These are phyloP conservation scores for Tulasnella sp. DNA, from an alignment of 768 basidiomycete species.

Conservation along the genomic window DNA sequence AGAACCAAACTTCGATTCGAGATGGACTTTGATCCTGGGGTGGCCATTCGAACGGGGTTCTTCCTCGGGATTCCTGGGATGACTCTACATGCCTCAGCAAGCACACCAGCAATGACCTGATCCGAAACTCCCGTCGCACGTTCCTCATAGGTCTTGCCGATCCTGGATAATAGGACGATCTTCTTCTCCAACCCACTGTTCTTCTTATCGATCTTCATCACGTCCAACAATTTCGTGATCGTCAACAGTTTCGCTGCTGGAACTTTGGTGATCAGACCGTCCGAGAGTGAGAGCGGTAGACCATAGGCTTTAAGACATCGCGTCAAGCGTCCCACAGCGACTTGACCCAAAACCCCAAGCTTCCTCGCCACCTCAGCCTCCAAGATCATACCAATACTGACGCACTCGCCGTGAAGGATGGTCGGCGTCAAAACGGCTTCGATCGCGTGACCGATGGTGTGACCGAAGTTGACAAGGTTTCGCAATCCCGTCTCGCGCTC, in stretches of 20 bases:
- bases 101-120: slow-evolving; percentile 65
- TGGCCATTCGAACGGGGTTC: slow-evolving; percentile 57
- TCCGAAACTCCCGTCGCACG: slow-evolving; percentile 83
- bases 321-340: slow-evolving; percentile 81
- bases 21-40: slow-evolving; percentile 93
- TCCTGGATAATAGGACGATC: slow-evolving; percentile 80
- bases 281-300: slow-evolving; percentile 70
- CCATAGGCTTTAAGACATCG: slow-evolving; percentile 85
- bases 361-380: slow-evolving; percentile 90
- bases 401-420: slow-evolving; percentile 93
- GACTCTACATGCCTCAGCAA: slow-evolving; percentile 72
- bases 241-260: slow-evolving; percentile 63
- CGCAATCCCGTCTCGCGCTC: slow-evolving; percentile 94
- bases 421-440: slow-evolving; percentile 91
- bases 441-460: slow-evolving; percentile 96
- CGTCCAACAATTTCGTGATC: slow-evolving; percentile 74
- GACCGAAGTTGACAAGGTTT: slow-evolving; percentile 98
- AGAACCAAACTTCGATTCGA: slow-evolving; percentile 90
- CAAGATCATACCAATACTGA: slow-evolving; percentile 91
- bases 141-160: slow-evolving; percentile 86
- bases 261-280: slow-evolving; percentile 64
- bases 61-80: slow-evolving; percentile 53
- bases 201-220: slow-evolving; percentile 97
- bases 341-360: slow-evolving; percentile 80
- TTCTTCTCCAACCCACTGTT: slow-evolving; percentile 89